Conservation (phyloP, 345 rosid genomes). For the Balakata baccata region DNA sequence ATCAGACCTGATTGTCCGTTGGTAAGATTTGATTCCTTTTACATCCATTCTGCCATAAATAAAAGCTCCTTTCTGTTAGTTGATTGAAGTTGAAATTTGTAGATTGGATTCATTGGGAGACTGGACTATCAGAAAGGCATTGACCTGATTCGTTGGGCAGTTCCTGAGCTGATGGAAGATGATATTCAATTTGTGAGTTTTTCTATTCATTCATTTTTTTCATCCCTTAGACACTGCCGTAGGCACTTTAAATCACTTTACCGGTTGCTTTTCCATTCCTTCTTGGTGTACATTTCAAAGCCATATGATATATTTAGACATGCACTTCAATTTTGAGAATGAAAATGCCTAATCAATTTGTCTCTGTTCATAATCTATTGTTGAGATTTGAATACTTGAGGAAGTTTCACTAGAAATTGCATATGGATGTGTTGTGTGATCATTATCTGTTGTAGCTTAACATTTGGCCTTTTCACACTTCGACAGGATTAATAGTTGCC, state of each 20-base stretch:
- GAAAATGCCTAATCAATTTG: background rate
- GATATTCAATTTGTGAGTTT: constrained; percentile 87
- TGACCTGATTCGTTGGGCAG: constrained; percentile 65
- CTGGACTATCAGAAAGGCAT: constrained; percentile 95
- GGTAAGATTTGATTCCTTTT: constrained; percentile 41
- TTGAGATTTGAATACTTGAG: background rate
- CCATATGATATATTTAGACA: background rate
- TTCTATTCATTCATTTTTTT: background rate
- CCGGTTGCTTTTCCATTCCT: background rate
- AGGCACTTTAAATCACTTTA: background rate
- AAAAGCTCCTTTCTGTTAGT: constrained; percentile 10
- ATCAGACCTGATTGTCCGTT: constrained; percentile 77
- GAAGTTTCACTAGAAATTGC: background rate
- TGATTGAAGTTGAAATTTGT: constrained; percentile 25
- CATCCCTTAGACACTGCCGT: background rate
- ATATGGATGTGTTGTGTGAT: background rate
- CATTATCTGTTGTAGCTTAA: background rate
- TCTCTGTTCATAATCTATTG: background rate
- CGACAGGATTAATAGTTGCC: background rate
- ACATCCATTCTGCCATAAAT: background rate
- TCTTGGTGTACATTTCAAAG: background rate
- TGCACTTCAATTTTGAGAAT: background rate
- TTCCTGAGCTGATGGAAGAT: constrained; percentile 73
- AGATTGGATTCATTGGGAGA: constrained; percentile 97
- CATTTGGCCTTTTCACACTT: background rate